Evolutionary conservation across 768 basidiomycete species (phyloP).

Genomic region (Tephrocybe sp.): DNA sequence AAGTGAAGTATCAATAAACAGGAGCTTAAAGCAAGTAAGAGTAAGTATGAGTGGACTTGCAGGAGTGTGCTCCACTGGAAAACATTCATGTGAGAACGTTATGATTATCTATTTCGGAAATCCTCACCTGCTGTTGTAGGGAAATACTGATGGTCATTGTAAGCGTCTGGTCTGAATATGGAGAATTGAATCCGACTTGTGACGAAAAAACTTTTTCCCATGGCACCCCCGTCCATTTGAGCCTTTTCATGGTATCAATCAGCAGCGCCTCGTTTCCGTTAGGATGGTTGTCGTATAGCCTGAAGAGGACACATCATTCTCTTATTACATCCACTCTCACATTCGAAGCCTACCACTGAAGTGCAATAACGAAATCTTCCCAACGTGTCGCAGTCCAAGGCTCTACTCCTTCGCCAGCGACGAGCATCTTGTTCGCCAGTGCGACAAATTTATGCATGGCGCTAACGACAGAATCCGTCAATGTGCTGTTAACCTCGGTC

Average conservation of each 20-base stretch:
- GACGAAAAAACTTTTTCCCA: constrained; percentile 53
- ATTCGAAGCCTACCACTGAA: constrained; percentile 44
- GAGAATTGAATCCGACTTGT: constrained; percentile 27
- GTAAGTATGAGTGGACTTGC: constrained; percentile 15
- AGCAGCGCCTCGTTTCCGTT: constrained; percentile 46
- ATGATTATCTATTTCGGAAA: neutral
- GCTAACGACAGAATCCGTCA: constrained; percentile 43
- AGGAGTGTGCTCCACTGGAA: constrained; percentile 27
- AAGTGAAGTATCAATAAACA: neutral
- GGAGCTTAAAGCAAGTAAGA: neutral
- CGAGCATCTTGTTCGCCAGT: constrained; percentile 53
- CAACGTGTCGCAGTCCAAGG: constrained; percentile 52
- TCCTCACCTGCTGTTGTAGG: constrained; percentile 36
- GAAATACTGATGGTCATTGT: constrained; percentile 38
- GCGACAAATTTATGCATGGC: constrained; percentile 52
- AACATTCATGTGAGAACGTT: constrained; percentile 1
- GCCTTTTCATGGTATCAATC: constrained; percentile 50
- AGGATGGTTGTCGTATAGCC: constrained; percentile 55
- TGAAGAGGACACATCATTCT: constrained; percentile 15
- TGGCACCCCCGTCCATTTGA: constrained; percentile 50
- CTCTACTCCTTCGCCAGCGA: constrained; percentile 50
- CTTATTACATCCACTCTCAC: neutral
- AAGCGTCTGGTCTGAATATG: neutral
- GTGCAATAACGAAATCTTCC: constrained; percentile 55
- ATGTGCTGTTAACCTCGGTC: constrained; percentile 43